phyloP scores from a whole-genome alignment of 257 asterid genomes.

The Solanum etuberosum region DNA sequence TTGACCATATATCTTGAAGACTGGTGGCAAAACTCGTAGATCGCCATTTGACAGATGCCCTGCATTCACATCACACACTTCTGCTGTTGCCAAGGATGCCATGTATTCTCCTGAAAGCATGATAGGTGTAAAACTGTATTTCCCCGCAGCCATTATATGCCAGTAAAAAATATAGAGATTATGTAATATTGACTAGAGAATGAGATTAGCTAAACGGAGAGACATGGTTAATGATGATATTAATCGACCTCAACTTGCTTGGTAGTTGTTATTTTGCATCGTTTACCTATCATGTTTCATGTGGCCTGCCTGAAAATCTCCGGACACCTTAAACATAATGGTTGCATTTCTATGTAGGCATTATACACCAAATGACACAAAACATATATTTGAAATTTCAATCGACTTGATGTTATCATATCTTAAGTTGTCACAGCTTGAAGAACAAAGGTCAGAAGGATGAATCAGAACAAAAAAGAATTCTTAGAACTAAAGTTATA shows the following conservation, averaged over 20 bases:
- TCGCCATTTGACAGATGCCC: constrained; percentile 51
- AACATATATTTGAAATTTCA: not conserved
- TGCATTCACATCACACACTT: constrained; percentile 64
- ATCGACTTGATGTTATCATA: not conserved
- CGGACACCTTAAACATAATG: not conserved
- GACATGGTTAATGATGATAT: not conserved
- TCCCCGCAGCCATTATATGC: not conserved
- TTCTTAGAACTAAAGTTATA: not conserved
- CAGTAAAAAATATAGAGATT: not conserved
- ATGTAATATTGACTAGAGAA: not conserved
- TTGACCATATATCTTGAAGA: constrained; percentile 71
- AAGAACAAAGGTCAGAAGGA: not conserved
- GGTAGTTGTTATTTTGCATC: not conserved
- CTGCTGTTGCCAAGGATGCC: constrained; percentile 79
- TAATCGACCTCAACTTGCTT: not conserved
- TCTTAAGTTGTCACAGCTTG: not conserved
- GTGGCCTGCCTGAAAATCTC: not conserved
- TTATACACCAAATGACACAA: not conserved
- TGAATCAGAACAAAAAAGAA: not conserved
- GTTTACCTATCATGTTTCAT: not conserved
- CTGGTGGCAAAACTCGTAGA: constrained; percentile 60
- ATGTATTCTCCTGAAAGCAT: constrained; percentile 19
- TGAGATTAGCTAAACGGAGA: not conserved
- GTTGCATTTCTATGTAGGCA: not conserved
- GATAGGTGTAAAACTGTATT: not conserved